Conservation (phyloP, 208 protist species). For the Crithidia thermophila region DNA sequence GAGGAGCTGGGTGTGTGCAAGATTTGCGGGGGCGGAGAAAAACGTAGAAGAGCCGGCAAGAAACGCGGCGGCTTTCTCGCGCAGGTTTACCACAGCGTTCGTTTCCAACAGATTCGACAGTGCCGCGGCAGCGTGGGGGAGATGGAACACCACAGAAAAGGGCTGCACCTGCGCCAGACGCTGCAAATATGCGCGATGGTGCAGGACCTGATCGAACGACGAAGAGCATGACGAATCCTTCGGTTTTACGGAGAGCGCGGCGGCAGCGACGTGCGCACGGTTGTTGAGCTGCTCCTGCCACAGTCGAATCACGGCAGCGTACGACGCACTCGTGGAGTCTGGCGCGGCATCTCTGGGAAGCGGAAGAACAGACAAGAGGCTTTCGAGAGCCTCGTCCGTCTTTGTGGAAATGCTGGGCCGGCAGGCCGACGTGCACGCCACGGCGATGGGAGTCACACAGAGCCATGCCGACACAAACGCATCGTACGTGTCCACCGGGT, state of each 20-base stretch:
- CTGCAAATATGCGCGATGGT: not conserved
- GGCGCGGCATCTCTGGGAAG: not conserved
- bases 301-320: not conserved
- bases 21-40: not conserved
- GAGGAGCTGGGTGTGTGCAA: not conserved
- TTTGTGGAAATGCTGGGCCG: not conserved
- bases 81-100: not conserved
- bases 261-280: not conserved
- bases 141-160: not conserved
- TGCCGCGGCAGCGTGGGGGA: not conserved
- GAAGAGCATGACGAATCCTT: not conserved
- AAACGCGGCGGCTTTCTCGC: slow-evolving; percentile 5
- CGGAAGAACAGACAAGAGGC: not conserved
- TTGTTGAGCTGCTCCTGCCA: slow-evolving; percentile 4
- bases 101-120: not conserved
- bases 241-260: too few relatives aligned
- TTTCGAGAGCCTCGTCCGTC: not conserved
- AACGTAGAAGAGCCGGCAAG: slow-evolving; percentile 7
- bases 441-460: slow-evolving; percentile 8
- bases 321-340: not conserved
- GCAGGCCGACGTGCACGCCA: not conserved
- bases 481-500: not conserved
- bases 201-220: not conserved
- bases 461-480: slow-evolving; percentile 23
- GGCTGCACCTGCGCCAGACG: slow-evolving; percentile 1